Percentiles rank a stretch among this genome's conserved stretches.
phyloP scores from a whole-genome alignment of 305 asterid genomes.

The Fraxinus floribunda region DNA sequence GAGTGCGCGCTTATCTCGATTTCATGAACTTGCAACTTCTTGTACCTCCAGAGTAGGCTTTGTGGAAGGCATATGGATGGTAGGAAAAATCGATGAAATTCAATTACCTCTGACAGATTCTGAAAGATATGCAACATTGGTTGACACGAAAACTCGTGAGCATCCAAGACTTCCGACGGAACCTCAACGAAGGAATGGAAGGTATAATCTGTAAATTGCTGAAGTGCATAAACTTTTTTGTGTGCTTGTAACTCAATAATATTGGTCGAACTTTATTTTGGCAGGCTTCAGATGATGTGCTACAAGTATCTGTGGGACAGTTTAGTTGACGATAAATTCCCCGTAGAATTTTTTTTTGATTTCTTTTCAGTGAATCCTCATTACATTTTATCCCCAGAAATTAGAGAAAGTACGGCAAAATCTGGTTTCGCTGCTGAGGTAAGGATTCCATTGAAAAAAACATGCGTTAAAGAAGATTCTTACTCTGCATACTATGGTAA shows the following conservation, averaged over 20 bases:
- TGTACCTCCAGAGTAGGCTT: slow-evolving; percentile 61
- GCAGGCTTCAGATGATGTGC: slow-evolving; percentile 94
- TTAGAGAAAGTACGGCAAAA: slow-evolving; percentile 53
- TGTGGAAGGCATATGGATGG: slow-evolving; percentile 82
- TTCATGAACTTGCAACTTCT: slow-evolving; percentile 28
- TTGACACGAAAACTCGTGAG: slow-evolving; percentile 86
- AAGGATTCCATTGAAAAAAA: slow-evolving; percentile 14
- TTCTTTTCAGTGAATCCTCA: slow-evolving; percentile 77
- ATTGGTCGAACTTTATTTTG: slow-evolving; percentile 14
- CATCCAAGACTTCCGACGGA: slow-evolving; percentile 49
- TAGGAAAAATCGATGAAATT: slow-evolving; percentile 81
- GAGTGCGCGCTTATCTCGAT: not conserved
- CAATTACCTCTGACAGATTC: slow-evolving; percentile 49
- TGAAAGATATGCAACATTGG: slow-evolving; percentile 51
- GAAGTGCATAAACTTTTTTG: not conserved
- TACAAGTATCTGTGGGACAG: slow-evolving; percentile 89
- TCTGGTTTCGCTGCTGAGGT: slow-evolving; percentile 79
- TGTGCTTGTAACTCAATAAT: slow-evolving; percentile 18
- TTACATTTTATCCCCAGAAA: slow-evolving; percentile 48
- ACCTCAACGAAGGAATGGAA: slow-evolving; percentile 83
- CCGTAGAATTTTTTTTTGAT: slow-evolving; percentile 51
- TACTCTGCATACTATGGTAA: not conserved
- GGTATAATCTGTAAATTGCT: slow-evolving; percentile 40
- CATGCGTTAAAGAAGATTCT: slow-evolving; percentile 7
- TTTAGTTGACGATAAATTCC: slow-evolving; percentile 40